These are phyloP conservation scores for Chaetothyriales sp. DNA, from an alignment of 2,329 filamentous ascomycete genomes.

Conservation along the genomic window DNA sequence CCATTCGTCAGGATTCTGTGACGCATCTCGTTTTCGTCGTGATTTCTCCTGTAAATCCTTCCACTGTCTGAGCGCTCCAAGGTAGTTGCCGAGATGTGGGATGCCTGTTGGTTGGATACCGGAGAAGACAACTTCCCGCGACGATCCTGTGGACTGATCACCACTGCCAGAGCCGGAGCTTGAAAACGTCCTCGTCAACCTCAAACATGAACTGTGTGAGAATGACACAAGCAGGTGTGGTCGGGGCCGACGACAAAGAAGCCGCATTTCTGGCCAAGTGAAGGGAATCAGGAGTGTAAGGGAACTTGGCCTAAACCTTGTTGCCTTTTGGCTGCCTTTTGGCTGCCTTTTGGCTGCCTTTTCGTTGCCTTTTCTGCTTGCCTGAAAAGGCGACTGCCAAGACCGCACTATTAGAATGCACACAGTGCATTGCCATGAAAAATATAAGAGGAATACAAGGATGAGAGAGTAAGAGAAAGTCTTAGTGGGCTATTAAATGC, in stretches of 20 bases:
- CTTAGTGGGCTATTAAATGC: neutral
- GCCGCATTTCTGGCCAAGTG: neutral
- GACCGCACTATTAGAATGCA: neutral
- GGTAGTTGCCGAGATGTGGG: constrained; percentile 88
- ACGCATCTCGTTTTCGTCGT: neutral
- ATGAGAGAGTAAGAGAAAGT: neutral
- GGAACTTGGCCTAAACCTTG: neutral
- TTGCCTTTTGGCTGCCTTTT: neutral
- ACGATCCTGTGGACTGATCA: neutral
- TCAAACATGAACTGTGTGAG: neutral
- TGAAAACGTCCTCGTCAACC: neutral
- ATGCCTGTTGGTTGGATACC: constrained; percentile 93
- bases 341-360: too few relatives aligned
- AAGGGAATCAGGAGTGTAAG: neutral
- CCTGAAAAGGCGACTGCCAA: neutral
- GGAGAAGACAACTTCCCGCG: constrained; percentile 50
- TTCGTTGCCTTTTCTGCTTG: neutral
- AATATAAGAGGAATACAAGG: neutral
- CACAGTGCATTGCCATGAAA: neutral
- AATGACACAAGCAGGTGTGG: neutral
- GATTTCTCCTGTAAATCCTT: constrained; percentile 57
- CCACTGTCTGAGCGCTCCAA: constrained; percentile 81
- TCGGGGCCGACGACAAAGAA: neutral
- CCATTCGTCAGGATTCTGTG: constrained; percentile 21
- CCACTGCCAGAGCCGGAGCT: neutral